Conservation (phyloP, 331 rosid species). For the Saraca asoca region DNA sequence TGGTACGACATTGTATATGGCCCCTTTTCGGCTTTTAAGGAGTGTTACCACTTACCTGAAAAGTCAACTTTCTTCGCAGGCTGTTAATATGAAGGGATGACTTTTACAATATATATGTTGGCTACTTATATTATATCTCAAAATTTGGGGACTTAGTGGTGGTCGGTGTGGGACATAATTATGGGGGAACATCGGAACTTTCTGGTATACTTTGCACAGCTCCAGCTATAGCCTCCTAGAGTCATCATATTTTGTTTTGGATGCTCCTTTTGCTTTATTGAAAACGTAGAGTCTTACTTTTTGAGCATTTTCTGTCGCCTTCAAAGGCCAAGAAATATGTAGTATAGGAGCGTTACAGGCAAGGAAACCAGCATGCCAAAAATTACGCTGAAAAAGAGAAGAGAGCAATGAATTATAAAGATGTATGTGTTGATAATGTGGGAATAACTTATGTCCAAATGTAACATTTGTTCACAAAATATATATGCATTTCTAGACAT, state of each 20-base stretch:
- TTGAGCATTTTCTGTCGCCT: background rate
- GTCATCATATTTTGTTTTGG: slow-evolving; percentile 32
- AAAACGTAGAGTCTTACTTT: background rate
- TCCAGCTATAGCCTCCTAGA: slow-evolving; percentile 24
- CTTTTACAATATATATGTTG: slow-evolving; percentile 17
- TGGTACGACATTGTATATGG: background rate
- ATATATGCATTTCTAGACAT: no score
- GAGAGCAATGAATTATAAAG: background rate
- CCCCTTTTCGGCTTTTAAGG: slow-evolving; percentile 29
- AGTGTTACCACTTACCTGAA: background rate
- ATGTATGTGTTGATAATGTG: no score
- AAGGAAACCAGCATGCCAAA: slow-evolving; percentile 58
- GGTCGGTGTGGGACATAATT: slow-evolving; percentile 38
- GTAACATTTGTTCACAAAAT: no score
- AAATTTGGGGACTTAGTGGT: slow-evolving; percentile 20
- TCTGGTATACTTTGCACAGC: background rate
- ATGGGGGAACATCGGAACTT: slow-evolving; percentile 22
- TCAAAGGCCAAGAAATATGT: slow-evolving; percentile 58
- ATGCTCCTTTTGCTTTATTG: slow-evolving; percentile 32
- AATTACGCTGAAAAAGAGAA: slow-evolving; percentile 48
- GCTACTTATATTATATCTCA: background rate
- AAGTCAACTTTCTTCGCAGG: slow-evolving; percentile 35
- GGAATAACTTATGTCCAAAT: no score
- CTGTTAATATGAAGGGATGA: slow-evolving; percentile 28
- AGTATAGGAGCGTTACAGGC: slow-evolving; percentile 53